Evolutionary conservation across 371 early-diverging fungal genomes (phyloP), one percentile per base, ranked within the genome.

Genomic region (Dichotomocladium elegans): DNA sequence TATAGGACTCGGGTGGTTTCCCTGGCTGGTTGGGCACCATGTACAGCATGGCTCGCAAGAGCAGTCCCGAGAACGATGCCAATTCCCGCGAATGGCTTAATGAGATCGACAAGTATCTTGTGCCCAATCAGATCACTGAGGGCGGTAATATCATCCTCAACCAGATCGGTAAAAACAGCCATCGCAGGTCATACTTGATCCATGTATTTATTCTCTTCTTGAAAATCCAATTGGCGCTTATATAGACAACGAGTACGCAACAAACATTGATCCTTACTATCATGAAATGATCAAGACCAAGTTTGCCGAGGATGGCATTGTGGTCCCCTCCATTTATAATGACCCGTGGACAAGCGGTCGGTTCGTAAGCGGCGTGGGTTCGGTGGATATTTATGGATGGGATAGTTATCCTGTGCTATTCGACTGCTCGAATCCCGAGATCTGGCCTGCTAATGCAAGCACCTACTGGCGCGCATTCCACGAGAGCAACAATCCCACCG

Each of bases 1-100:
- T 29, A 12, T 30, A 55, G 55, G 55, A 55, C 42, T 55, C 41
- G 21, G 55, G 55, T 35, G 55, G 55, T 25, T 47, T 55, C 42
- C 55, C 55, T 1, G 27, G 48, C 27, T 55, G 55, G 55, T 35
- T 55, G 3, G 24, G 22, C 19, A 29, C 35, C 6, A 47, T 41
- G 41, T n/a, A 55, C 6, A 41, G 41, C 10, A 31, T 27, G 6
- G 33, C 55, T 22, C 28, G 55, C n/a, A 41, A 35, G 24, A 27
- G 31, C 17, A 48, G 19, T 4, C 41, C 47, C 0, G 55, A 55
- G 22, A 41, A 55, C 19, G 25, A 55, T 17, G 55, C 21, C n/a
- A 22, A 22, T 4, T 37, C 21, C n/a, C 21, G 37, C 37, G 35
- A 35, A 48, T 55, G 55, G 55, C 33, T 55, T n/a, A 47, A 29